Percentiles rank a stretch among this genome's conserved stretches.
phyloP scores from a whole-genome alignment of 306 rosid species.

The Trifolium subterraneum region DNA sequence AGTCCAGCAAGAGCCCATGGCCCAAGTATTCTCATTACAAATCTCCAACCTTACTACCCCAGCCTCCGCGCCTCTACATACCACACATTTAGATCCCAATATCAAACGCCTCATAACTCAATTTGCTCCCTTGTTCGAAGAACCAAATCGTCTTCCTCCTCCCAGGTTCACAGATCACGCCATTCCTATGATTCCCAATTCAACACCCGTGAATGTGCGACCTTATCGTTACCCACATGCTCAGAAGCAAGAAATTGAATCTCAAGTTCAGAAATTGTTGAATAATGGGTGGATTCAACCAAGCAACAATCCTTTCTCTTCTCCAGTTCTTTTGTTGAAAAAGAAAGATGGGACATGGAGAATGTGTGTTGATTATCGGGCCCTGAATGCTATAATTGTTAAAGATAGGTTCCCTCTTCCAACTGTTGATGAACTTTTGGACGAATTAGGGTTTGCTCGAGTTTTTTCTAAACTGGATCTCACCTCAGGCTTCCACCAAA shows the following conservation, averaged over 20 bases:
- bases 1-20: too few relatives aligned
- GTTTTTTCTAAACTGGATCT: not conserved
- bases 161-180: not conserved
- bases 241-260: not conserved
- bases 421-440: not conserved
- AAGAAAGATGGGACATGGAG: not conserved
- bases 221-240: not conserved
- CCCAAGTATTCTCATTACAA: too few relatives aligned
- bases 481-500: not conserved
- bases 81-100: too few relatives aligned
- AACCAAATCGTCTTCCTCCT: not conserved
- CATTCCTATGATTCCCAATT: fast-evolving
- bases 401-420: not conserved
- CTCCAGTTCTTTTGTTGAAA: not conserved
- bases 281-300: not conserved
- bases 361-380: not conserved
- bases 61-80: too few relatives aligned
- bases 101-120: too few relatives aligned
- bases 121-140: too few relatives aligned
- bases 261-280: not conserved
- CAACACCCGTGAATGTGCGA: not conserved
- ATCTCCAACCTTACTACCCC: too few relatives aligned
- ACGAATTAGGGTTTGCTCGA: not conserved
- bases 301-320: not conserved
- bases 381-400: not conserved